phyloP scores from a whole-genome alignment of 208 protist species.

The Crithidia brevicula region DNA sequence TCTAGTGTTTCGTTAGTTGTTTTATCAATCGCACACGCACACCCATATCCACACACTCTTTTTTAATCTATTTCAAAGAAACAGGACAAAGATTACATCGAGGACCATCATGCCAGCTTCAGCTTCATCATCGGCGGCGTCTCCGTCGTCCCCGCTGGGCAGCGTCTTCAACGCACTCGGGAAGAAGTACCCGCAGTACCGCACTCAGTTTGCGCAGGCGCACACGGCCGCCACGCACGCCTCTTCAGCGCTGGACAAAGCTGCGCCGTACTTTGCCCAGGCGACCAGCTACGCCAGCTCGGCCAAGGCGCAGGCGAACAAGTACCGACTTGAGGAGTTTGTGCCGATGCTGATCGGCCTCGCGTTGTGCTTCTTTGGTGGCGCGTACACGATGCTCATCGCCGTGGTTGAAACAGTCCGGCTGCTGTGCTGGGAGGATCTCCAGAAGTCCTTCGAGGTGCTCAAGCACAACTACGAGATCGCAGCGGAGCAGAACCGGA shows the following conservation, averaged over 20 bases:
- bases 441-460: slow-evolving; percentile 38
- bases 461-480: slow-evolving; percentile 74
- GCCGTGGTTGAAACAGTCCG: slow-evolving; percentile 75
- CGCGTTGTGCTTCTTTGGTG: slow-evolving; percentile 84
- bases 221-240: slow-evolving; percentile 29
- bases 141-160: slow-evolving; percentile 24
- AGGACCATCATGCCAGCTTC: background rate
- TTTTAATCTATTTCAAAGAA: too few relatives aligned
- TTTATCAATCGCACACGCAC: too few relatives aligned
- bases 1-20: too few relatives aligned
- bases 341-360: slow-evolving; percentile 66
- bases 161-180: slow-evolving; percentile 46
- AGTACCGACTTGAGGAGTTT: slow-evolving; percentile 41
- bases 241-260: slow-evolving; percentile 28
- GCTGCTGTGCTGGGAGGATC: slow-evolving; percentile 70
- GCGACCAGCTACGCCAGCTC: slow-evolving; percentile 11
- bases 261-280: slow-evolving; percentile 31
- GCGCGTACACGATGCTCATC: slow-evolving; percentile 73
- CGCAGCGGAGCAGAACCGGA: slow-evolving; percentile 51
- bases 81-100: too few relatives aligned
- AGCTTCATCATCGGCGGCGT: background rate
- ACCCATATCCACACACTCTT: too few relatives aligned
- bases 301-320: slow-evolving; percentile 25
- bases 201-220: slow-evolving; percentile 27
- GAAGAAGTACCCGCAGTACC: slow-evolving; percentile 56